Evolutionary conservation across 768 basidiomycete genomes (phyloP).

Genomic region (Dentipellis sp.): DNA sequence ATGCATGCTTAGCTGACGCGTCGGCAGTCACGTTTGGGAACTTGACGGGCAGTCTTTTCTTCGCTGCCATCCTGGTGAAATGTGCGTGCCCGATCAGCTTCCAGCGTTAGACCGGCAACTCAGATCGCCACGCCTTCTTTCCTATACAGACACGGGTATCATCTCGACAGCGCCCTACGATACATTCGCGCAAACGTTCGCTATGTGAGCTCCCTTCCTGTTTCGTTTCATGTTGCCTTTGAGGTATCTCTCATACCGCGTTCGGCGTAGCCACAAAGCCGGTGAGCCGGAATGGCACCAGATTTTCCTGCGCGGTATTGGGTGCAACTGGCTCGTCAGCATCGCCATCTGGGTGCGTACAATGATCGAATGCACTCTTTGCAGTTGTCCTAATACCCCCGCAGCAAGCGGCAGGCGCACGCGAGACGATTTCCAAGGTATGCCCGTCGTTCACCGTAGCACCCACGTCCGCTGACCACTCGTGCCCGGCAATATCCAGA

Average conservation of each 20-base stretch:
- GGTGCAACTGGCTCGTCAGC: constrained; percentile 71
- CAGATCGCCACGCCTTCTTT: background rate
- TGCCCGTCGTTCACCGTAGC: background rate
- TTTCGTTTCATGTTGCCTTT: no score
- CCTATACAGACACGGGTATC: constrained; percentile 43
- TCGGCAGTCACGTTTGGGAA: constrained; percentile 58
- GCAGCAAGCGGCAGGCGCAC: constrained; percentile 63
- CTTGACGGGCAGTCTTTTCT: constrained; percentile 60
- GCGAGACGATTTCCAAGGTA: constrained; percentile 62
- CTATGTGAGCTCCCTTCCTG: constrained; percentile 35
- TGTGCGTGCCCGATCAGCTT: constrained; percentile 27
- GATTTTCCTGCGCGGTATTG: constrained; percentile 65
- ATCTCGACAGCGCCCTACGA: constrained; percentile 50
- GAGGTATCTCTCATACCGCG: background rate
- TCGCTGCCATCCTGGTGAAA: constrained; percentile 54
- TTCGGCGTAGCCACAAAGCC: constrained; percentile 45
- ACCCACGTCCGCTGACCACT: no score
- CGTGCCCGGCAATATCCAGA: constrained; percentile 20
- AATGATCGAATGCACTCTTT: background rate
- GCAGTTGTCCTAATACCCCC: background rate
- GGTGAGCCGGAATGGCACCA: constrained; percentile 60
- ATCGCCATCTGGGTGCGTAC: constrained; percentile 60
- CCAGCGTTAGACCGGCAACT: background rate
- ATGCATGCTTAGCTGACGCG: background rate
- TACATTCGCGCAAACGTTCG: constrained; percentile 41